These are phyloP conservation scores for Penstemon davidsonii DNA, from an alignment of 257 asterid species.

Conservation along the genomic window DNA sequence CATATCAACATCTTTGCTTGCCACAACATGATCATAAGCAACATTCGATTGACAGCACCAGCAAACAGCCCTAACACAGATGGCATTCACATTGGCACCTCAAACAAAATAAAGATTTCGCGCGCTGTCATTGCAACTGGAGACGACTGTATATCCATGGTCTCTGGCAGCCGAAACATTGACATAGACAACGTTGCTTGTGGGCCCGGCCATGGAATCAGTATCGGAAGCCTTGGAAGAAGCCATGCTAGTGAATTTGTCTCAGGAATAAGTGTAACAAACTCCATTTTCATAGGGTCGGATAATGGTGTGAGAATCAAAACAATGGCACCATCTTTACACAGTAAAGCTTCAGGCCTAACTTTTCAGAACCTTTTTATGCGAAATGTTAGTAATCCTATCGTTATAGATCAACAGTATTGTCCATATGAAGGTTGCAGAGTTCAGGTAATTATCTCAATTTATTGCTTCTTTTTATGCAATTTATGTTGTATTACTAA, in stretches of 20 bases:
- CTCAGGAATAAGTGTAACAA: conserved; percentile 34
- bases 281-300: conserved; percentile 46
- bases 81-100: conserved; percentile 63
- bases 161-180: conserved; percentile 51
- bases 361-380: conserved; percentile 47
- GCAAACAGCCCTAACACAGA: conserved; percentile 70
- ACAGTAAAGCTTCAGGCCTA: conserved; percentile 42
- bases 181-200: conserved; percentile 43
- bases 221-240: conserved; percentile 67
- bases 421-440: conserved; percentile 46
- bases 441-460: conserved; percentile 25
- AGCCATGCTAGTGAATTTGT: conserved; percentile 36
- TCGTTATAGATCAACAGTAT: conserved; percentile 66
- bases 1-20: conserved; percentile 67
- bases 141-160: conserved; percentile 72
- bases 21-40: conserved; percentile 40
- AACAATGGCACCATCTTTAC: conserved; percentile 56
- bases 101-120: conserved; percentile 39
- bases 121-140: conserved; percentile 51
- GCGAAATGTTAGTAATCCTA: conserved; percentile 52
- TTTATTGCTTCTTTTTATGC: no score
- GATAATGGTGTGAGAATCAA: conserved; percentile 74
- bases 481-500: no score
- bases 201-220: conserved; percentile 85
- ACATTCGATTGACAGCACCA: conserved; percentile 51